Percentiles rank a stretch among this genome's conserved stretches.
phyloP scores from a whole-genome alignment of 805 yeast species.

The Zygotorulaspora sp. region DNA sequence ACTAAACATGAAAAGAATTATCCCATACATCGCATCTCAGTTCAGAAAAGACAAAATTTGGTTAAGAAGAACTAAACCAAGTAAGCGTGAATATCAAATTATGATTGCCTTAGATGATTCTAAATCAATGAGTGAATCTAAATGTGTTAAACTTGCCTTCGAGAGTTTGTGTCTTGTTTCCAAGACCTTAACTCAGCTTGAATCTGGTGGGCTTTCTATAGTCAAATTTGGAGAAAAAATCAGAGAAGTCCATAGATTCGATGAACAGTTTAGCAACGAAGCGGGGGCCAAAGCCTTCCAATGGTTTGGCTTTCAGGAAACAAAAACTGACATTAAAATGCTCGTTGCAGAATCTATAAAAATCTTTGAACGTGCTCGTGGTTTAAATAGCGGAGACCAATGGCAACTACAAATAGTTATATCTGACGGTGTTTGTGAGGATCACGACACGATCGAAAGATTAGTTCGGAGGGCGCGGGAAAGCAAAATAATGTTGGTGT shows the following conservation, averaged over 20 bases:
- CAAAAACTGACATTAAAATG: conserved; percentile 74
- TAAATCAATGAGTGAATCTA: conserved; percentile 93
- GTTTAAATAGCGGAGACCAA: conserved; percentile 54
- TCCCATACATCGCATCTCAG: conserved; percentile 95
- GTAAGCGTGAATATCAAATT: conserved; percentile 93
- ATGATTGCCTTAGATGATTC: conserved; percentile 98
- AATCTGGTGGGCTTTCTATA: conserved; percentile 87
- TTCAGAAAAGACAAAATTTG: conserved; percentile 97
- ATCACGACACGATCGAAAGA: conserved; percentile 75
- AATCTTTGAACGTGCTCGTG: conserved; percentile 60
- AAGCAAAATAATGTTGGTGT: conserved; percentile 88
- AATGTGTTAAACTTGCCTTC: conserved; percentile 86
- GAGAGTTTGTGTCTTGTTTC: conserved; percentile 91
- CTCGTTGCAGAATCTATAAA: conserved; percentile 68
- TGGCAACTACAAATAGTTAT: conserved; percentile 93
- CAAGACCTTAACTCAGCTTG: conserved; percentile 88
- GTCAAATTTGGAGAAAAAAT: conserved; percentile 86
- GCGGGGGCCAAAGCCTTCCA: conserved; percentile 81
- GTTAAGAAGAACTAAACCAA: conserved; percentile 96
- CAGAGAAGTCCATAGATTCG: conserved; percentile 83
- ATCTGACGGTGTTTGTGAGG: conserved; percentile 97
- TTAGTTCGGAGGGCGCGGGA: conserved; percentile 90
- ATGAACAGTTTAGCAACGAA: conserved; percentile 74
- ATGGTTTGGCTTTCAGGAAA: conserved; percentile 87
- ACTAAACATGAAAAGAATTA: conserved; percentile 93